phyloP scores from a whole-genome alignment of 2,329 filamentous ascomycete species.

The Colletotrichum sp. region DNA sequence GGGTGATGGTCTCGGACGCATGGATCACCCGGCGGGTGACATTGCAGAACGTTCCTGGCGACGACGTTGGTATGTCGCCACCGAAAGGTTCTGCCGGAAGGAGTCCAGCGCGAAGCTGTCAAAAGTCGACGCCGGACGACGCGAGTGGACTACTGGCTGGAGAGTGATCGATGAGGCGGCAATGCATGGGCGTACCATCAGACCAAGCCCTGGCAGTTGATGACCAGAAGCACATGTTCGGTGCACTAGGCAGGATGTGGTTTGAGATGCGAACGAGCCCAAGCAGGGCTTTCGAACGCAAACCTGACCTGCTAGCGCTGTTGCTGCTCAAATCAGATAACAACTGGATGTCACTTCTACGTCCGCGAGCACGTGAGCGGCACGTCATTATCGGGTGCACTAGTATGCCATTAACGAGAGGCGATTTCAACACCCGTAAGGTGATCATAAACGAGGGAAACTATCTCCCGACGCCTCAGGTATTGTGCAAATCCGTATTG shows the following conservation, averaged over 20 bases:
- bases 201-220: background rate
- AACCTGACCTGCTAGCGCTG: background rate
- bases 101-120: background rate
- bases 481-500: background rate
- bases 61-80: background rate
- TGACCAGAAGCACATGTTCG: background rate
- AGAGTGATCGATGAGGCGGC: background rate
- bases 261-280: background rate
- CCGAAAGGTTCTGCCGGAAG: background rate
- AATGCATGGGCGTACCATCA: background rate
- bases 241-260: slow-evolving; percentile 2
- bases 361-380: background rate
- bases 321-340: background rate
- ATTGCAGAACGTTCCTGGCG: background rate
- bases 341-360: background rate
- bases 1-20: background rate
- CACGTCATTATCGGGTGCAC: background rate
- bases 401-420: background rate
- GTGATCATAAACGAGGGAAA: background rate
- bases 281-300: background rate
- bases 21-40: background rate
- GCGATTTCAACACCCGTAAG: background rate
- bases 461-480: background rate
- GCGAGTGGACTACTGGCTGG: background rate
- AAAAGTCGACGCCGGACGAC: background rate